A percentile compares a stretch with the other conserved stretches of the same genome.
Conservation (phyloP, 371 early-diverging fungal genomes). For the Dichotomocladium elegans region DNA sequence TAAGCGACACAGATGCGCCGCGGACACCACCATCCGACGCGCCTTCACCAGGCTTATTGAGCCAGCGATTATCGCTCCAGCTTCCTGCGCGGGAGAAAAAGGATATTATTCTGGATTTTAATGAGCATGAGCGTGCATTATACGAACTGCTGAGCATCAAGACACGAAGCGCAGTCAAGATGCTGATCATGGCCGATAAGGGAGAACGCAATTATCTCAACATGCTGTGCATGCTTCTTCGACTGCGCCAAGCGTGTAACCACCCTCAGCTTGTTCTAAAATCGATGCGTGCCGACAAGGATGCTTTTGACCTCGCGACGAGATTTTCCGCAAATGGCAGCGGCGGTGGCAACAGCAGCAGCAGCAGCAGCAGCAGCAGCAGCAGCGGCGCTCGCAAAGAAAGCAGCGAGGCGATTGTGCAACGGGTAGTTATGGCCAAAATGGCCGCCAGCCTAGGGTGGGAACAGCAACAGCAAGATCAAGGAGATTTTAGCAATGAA, state of each 20-base stretch:
- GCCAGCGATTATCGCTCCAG: slow-evolving; percentile 36
- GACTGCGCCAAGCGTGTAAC: slow-evolving; percentile 64
- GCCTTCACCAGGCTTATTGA: not conserved
- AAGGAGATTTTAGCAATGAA: no score
- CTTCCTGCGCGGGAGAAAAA: slow-evolving; percentile 59
- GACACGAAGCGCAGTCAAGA: slow-evolving; percentile 38
- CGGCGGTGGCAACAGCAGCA: not conserved
- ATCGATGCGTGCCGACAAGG: slow-evolving; percentile 48
- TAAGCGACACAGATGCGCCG: not conserved
- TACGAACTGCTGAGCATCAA: slow-evolving; percentile 57
- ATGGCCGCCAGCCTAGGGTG: slow-evolving; percentile 28
- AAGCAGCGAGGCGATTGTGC: slow-evolving; percentile 11
- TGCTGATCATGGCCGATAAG: slow-evolving; percentile 34
- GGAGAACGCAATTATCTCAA: slow-evolving; percentile 53
- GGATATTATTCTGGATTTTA: slow-evolving; percentile 48
- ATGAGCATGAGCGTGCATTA: slow-evolving; percentile 51
- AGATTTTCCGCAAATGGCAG: not conserved
- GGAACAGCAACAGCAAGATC: slow-evolving; percentile 3
- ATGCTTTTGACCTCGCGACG: slow-evolving; percentile 26
- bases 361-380: not conserved
- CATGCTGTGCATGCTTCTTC: slow-evolving; percentile 50
- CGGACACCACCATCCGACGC: not conserved
- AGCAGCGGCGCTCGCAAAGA: slow-evolving; percentile 3
- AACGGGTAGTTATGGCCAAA: slow-evolving; percentile 20
- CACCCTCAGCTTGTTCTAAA: slow-evolving; percentile 77